A percentile compares a stretch with the other conserved stretches of the same genome.
Conservation (phyloP, 208 protist species). For the Herpetomonas tarakana region DNA sequence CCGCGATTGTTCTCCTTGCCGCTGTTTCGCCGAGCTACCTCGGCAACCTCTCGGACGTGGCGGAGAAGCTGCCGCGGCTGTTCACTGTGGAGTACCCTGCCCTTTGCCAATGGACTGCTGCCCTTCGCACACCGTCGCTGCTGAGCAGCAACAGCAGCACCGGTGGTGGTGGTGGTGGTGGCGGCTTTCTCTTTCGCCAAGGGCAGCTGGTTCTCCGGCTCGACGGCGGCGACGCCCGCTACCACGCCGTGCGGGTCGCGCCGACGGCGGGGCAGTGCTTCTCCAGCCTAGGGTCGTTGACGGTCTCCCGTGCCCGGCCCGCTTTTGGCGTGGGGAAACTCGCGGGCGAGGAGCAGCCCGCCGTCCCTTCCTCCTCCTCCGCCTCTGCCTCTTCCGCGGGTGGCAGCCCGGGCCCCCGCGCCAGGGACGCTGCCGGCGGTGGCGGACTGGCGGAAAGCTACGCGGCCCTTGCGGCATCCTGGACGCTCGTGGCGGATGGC, state of each 20-base stretch:
- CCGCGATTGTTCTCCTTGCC: conserved; percentile 39
- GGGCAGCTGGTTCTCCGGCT: conserved; percentile 63
- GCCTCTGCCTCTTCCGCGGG: not conserved
- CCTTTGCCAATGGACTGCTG: too few species aligned
- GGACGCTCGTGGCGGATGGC: conserved; percentile 60
- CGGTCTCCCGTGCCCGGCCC: too few species aligned
- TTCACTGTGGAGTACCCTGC: conserved; percentile 1
- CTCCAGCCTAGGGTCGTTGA: conserved; percentile 40
- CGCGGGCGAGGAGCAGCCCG: conserved; percentile 4
- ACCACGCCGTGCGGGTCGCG: conserved; percentile 17
- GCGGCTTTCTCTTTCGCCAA: conserved; percentile 33
- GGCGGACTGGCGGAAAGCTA: too few species aligned
- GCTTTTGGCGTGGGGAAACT: too few species aligned
- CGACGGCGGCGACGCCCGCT: conserved; percentile 24
- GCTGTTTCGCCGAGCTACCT: conserved; percentile 3
- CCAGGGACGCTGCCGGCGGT: too few species aligned
- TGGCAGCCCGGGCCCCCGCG: too few species aligned
- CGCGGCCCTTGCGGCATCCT: conserved; percentile 19
- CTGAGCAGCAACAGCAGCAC: too few species aligned
- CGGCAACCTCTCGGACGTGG: not conserved
- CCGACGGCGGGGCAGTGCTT: conserved; percentile 32
- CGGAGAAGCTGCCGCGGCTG: not conserved
- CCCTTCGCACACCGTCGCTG: too few species aligned
- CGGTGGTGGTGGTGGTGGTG: not conserved
- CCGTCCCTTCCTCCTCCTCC: conserved; percentile 5